Evolutionary conservation across 768 basidiomycete species (phyloP).

Genomic region (Suillus cothurnatus): DNA sequence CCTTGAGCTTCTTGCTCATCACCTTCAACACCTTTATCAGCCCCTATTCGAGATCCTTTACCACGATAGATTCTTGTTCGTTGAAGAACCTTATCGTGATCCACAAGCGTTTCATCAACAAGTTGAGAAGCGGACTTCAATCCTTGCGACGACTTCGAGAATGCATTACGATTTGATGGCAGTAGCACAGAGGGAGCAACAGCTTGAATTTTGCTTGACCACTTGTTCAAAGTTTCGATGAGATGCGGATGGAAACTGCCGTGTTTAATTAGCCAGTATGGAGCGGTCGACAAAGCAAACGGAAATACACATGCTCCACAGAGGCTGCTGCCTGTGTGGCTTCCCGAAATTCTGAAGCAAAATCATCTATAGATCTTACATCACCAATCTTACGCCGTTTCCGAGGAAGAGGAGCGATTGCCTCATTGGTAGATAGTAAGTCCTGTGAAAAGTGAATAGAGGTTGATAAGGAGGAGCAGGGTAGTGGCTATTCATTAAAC

Average conservation of each 20-base stretch:
- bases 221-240: slow-evolving; percentile 82
- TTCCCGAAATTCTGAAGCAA: slow-evolving; percentile 38
- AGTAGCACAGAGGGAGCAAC: slow-evolving; percentile 80
- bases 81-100: slow-evolving; percentile 57
- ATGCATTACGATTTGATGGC: slow-evolving; percentile 70
- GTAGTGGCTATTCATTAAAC: slow-evolving; percentile 12
- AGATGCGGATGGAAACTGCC: slow-evolving; percentile 67
- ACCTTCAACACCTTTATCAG: slow-evolving; percentile 32
- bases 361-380: slow-evolving; percentile 11
- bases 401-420: slow-evolving; percentile 48
- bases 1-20: slow-evolving; percentile 38
- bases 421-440: slow-evolving; percentile 50
- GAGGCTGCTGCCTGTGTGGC: slow-evolving; percentile 43
- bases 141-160: slow-evolving; percentile 58
- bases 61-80: slow-evolving; percentile 62
- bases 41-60: slow-evolving; percentile 48
- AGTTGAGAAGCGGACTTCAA: slow-evolving; percentile 71
- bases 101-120: slow-evolving; percentile 71
- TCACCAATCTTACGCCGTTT: slow-evolving; percentile 55
- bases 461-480: slow-evolving; percentile 15
- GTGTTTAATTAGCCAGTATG: slow-evolving; percentile 10
- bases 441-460: slow-evolving; percentile 35
- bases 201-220: slow-evolving; percentile 95
- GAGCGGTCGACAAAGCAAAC: slow-evolving; percentile 2
- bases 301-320: slow-evolving; percentile 57